Evolutionary conservation across 148 eudicot species (phyloP), one percentile per base, ranked within the genome.

Genomic region (Camellia granthamiana): DNA sequence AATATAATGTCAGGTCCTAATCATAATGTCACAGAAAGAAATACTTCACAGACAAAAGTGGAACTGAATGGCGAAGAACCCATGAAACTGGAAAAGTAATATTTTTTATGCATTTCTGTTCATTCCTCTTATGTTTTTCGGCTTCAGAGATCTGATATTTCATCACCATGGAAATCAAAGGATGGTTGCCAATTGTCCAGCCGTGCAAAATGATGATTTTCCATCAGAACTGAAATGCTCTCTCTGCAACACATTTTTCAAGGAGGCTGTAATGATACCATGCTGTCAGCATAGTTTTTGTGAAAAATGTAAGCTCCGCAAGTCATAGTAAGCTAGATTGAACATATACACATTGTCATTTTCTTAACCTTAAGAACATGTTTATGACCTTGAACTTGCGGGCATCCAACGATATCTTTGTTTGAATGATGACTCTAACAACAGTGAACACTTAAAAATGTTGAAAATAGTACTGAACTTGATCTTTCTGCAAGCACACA

Each of bases 251-350:
- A 81, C 83, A 47, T 84, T 75, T 80, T 88, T 91, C 82, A 88
- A 89, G 85, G 94, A 92, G n/a, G 97, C 97, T 77, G 92, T 92
- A 82, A 89, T 92, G 94, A 92, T 92, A 82, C 97, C 97, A 55
- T 92, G 97, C 74, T 92, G 97, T 72, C 97, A 92, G 82, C 88
- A 88, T 76, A 92, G 92, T 81, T 92, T 92, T 81, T 92, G 97
- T 81, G 86, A 84, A 60, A 87, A 85, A 74, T 92, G 94, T 92
- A 85, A 85, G 97, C 81, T 70, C 21, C 60, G 63, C 46, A 12
- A 46, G 51, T 8, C 18, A 30, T 30, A 30, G 63, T 30, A 54
- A 63, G 43, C 78, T 43, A 30, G 62, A 12, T 76, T 42, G 43
- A 64, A 2, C 13, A 65, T 56, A 5, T 5, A 60, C 4, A 23